These are phyloP conservation scores for Bacterosira constricta DNA, from an alignment of 108 stramenopile species.

Conservation along the genomic window DNA sequence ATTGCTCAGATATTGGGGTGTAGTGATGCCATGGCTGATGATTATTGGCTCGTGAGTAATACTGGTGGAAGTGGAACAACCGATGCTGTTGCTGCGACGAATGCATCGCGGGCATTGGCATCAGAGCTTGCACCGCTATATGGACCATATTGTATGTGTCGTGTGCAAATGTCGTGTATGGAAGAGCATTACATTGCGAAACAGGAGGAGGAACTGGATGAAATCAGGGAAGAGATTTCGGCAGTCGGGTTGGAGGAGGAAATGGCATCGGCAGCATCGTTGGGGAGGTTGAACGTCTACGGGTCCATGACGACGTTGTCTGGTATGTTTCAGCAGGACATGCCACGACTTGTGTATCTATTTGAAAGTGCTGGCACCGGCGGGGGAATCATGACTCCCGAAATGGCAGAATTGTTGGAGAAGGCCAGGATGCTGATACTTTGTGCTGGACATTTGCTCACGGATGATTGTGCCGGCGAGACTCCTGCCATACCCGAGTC, in stretches of 20 bases:
- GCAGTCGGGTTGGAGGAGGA: slow-evolving; percentile 76
- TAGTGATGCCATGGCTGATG: slow-evolving; percentile 65
- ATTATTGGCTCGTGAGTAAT: slow-evolving; percentile 81
- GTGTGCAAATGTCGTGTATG: slow-evolving; percentile 70
- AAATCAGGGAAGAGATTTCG: slow-evolving; percentile 81
- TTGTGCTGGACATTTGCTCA: slow-evolving; percentile 75
- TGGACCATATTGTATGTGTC: slow-evolving; percentile 59
- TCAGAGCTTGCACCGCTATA: slow-evolving; percentile 72
- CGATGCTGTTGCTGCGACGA: slow-evolving; percentile 39
- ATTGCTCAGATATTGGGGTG: slow-evolving; percentile 70
- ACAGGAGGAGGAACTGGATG: slow-evolving; percentile 75
- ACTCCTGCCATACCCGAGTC: slow-evolving; percentile 72
- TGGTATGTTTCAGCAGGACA: slow-evolving; percentile 54
- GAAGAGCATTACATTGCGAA: slow-evolving; percentile 74
- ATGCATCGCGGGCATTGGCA: slow-evolving; percentile 49
- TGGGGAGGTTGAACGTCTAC: slow-evolving; percentile 72
- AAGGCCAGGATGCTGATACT: slow-evolving; percentile 78
- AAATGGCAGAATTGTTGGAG: slow-evolving; percentile 78
- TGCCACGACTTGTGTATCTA: slow-evolving; percentile 57
- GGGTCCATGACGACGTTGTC: slow-evolving; percentile 60
- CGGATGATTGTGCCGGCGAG: slow-evolving; percentile 83
- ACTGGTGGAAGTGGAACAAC: slow-evolving; percentile 49
- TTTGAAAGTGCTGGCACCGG: slow-evolving; percentile 47
- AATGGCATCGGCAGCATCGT: slow-evolving; percentile 63
- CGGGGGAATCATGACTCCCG: slow-evolving; percentile 55